phyloP scores from a whole-genome alignment of 2,329 filamentous ascomycete species.

The Juglanconis oblonga region DNA sequence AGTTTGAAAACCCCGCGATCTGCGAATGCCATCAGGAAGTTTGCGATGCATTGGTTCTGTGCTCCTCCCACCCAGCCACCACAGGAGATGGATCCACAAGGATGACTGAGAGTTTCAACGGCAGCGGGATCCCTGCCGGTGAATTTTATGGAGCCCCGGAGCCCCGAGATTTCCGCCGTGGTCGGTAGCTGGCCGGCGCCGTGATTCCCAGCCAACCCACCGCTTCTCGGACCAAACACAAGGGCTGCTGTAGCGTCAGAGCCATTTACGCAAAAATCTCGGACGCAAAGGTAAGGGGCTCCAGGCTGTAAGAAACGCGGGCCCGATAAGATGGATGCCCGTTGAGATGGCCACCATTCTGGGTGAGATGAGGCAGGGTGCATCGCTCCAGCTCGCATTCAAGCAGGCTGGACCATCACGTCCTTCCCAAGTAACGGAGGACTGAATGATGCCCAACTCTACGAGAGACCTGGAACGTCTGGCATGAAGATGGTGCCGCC shows the following conservation, averaged over 20 bases:
- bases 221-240: no score
- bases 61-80: no score
- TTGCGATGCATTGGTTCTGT: no score
- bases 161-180: not conserved
- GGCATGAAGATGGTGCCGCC: not conserved
- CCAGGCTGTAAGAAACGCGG: no score
- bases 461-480: not conserved
- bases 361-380: no score
- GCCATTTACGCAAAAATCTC: no score
- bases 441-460: not conserved
- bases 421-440: not conserved
- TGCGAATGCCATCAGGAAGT: not conserved
- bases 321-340: no score
- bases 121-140: not conserved
- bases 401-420: not conserved
- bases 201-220: not conserved
- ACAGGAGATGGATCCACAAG: not conserved
- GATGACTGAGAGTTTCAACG: not conserved
- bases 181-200: not conserved
- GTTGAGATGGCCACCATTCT: no score
- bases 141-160: not conserved
- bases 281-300: no score
- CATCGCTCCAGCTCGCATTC: not conserved
- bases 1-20: not conserved
- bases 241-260: no score